Base-by-base conservation (phyloP, 345 rosid genomes). In the Carallia brachiata region DNA sequence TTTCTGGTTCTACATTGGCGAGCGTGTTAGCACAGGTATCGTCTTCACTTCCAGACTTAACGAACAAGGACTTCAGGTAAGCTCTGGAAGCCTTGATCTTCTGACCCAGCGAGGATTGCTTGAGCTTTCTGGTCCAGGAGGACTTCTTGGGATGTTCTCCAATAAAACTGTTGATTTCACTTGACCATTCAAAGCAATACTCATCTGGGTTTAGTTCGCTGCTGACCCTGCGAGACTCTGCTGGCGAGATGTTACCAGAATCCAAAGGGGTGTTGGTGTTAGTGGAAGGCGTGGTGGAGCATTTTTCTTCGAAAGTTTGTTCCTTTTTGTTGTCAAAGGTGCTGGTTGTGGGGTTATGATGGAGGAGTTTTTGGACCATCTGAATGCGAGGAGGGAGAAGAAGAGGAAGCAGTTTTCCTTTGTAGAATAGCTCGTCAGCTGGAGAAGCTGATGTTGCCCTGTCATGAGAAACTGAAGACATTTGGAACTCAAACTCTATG, bases 401-500 rank as follows among this genome's bases (percentile, higher is more conserved):
- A 36, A 96, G 99, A 73, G 99, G 99, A 36, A 96, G 96, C 71
- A 96, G 96, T 70, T 88, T 92, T 7, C 99, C 99, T 8, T 86
- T 87, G 85, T 86, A 90, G 86, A 96, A 96, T 36, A 96, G 99
- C 66, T 96, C 96, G 47, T 96, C 99, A 30, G 99, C 98, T 0
- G 97, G 94, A 31, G 84, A 86, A 56, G 83, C 65, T 15, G 78
- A 65, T 32, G 77, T 16, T 4, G 68, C 83, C 52, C 78, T 81
- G 18, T 82, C 89, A 7, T 64, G 65, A 62, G 89, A 75, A 66
- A 78, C 62, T 65, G 84, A 82, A 59, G 89, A 79, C 91, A 85
- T 86, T 73, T 89, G 91, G 59, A 96, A 96, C 84, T 96, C 98
- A 68, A 96, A 96, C 65, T 90, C 98, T 77, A 83, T 70, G 72